Conservation (phyloP, 768 basidiomycete species). For the Hortiboletus flavorubellus region DNA sequence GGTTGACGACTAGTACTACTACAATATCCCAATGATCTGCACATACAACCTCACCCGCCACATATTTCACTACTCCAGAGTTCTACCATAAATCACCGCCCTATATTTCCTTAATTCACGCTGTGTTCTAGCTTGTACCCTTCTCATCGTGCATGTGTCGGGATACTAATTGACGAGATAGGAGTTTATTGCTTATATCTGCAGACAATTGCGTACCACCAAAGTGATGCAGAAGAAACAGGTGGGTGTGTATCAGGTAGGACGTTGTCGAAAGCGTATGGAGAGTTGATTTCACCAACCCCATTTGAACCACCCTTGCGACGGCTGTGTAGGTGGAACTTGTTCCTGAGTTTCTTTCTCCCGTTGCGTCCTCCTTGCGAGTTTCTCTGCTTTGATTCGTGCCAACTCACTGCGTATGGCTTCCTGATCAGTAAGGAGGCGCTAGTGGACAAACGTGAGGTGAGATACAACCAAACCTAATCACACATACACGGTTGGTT, state of each 20-base stretch:
- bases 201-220: too few species aligned
- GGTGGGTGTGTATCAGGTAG: background rate
- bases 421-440: conserved; percentile 62
- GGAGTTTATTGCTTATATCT: too few species aligned
- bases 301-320: conserved; percentile 28
- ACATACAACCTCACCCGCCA: too few species aligned
- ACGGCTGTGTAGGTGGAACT: conserved; percentile 13
- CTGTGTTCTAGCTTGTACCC: too few species aligned
- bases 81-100: too few species aligned
- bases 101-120: too few species aligned
- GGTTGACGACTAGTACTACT: too few species aligned
- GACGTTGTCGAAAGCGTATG: background rate
- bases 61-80: too few species aligned
- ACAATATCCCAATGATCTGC: too few species aligned
- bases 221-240: background rate
- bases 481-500: conserved; percentile 44
- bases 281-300: conserved; percentile 18
- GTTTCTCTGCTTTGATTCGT: conserved; percentile 63
- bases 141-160: too few species aligned
- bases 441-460: conserved; percentile 34
- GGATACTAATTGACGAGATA: too few species aligned
- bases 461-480: background rate
- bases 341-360: conserved; percentile 36
- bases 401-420: conserved; percentile 67
- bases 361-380: conserved; percentile 41